phyloP scores from a whole-genome alignment of 208 protist genomes.

The Herpetomonas samuelpessoai region DNA sequence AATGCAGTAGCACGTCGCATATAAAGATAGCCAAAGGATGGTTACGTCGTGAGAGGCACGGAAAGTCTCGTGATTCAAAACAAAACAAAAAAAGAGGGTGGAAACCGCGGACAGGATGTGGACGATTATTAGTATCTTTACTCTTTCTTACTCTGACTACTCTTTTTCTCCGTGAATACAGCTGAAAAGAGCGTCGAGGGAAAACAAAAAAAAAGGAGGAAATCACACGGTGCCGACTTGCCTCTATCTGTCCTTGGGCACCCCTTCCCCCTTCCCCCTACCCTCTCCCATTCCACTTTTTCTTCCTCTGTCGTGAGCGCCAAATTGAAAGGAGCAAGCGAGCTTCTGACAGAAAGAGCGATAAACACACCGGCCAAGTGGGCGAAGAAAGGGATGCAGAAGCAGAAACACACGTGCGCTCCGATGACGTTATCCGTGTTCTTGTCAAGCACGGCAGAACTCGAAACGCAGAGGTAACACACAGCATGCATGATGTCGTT shows the following conservation, averaged over 20 bases:
- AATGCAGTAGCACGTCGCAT: too few species aligned
- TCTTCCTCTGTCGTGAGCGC: neutral
- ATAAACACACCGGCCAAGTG: too few species aligned
- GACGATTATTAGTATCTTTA: neutral
- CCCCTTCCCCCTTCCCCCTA: conserved; percentile 2
- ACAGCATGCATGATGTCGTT: too few species aligned
- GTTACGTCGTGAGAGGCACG: neutral
- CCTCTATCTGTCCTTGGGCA: neutral
- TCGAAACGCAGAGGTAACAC: too few species aligned
- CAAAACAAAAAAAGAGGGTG: neutral
- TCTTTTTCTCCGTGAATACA: conserved; percentile 1
- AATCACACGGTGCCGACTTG: neutral
- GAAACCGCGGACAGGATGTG: neutral
- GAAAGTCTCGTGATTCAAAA: neutral
- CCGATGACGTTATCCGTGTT: too few species aligned
- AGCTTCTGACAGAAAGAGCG: too few species aligned
- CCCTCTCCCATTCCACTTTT: neutral
- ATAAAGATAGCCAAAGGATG: conserved; percentile 2
- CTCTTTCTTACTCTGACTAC: conserved; percentile 7
- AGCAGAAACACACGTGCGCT: too few species aligned
- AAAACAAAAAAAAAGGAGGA: conserved; percentile 1
- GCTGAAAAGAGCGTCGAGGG: neutral
- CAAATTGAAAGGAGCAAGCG: too few species aligned
- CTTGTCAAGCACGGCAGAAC: too few species aligned
- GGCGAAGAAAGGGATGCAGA: too few species aligned